Evolutionary conservation across 2,329 filamentous ascomycete species (phyloP).

Genomic region (Tympanopsis confertula): DNA sequence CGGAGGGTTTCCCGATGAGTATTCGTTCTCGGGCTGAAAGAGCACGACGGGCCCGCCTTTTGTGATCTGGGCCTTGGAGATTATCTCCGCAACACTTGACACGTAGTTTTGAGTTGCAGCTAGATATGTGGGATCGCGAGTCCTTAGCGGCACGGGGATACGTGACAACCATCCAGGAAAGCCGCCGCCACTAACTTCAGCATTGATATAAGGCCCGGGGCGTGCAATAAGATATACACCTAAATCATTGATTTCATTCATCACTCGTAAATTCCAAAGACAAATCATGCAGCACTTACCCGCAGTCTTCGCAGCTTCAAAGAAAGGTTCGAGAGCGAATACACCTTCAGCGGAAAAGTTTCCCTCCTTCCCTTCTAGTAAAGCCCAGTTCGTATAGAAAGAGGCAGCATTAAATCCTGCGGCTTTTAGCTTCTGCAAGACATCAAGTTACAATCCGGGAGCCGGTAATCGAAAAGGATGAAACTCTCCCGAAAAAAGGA

Average conservation of each 20-base stretch:
- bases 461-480: neutral
- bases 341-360: neutral
- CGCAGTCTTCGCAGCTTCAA: neutral
- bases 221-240: constrained; percentile 23
- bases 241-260: constrained; percentile 23
- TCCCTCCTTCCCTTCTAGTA: neutral
- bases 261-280: no score
- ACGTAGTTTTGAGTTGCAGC: constrained; percentile 22
- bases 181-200: constrained; percentile 35
- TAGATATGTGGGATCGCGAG: constrained; percentile 22
- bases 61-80: constrained; percentile 18
- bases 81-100: constrained; percentile 21
- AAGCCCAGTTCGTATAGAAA: neutral
- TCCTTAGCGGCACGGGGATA: constrained; percentile 24
- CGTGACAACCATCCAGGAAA: constrained; percentile 35
- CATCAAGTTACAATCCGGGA: neutral
- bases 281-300: no score
- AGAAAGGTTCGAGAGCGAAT: neutral
- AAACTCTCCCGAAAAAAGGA: neutral
- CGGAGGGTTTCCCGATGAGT: no score
- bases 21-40: constrained; percentile 29
- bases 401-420: neutral
- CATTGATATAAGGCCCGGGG: constrained; percentile 37
- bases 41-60: constrained; percentile 24
- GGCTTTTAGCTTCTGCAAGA: neutral